Conservation (phyloP, 257 asterid genomes). For the Solanum virginianum region DNA sequence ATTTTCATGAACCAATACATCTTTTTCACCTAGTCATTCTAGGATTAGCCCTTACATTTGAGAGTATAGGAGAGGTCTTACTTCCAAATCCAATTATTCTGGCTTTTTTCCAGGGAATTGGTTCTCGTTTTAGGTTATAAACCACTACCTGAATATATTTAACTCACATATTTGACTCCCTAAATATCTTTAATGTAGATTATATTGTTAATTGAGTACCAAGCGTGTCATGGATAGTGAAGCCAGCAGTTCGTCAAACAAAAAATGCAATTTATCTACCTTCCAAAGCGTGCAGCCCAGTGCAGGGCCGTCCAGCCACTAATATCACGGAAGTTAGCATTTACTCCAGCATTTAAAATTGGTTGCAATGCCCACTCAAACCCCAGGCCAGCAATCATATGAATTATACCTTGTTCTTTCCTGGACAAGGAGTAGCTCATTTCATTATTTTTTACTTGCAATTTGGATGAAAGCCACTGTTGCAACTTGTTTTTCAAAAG, state of each 20-base stretch:
- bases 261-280: conserved; percentile 25
- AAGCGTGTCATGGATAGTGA: neutral
- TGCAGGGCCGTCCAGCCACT: conserved; percentile 98
- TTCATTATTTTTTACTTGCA: conserved; percentile 16
- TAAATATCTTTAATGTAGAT: neutral
- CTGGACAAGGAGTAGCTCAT: conserved; percentile 40
- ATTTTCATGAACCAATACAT: neutral
- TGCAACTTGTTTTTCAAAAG: conserved; percentile 73
- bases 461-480: conserved; percentile 61
- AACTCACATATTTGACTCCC: neutral
- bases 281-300: conserved; percentile 98
- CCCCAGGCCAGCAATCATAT: conserved; percentile 87
- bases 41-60: neutral
- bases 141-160: neutral
- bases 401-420: conserved; percentile 92
- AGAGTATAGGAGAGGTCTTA: neutral
- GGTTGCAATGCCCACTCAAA: conserved; percentile 94
- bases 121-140: neutral
- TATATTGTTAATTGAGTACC: neutral
- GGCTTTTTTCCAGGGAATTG: neutral
- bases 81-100: neutral
- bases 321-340: conserved; percentile 72
- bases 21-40: neutral
- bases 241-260: neutral
- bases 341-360: conserved; percentile 62